phyloP scores from a whole-genome alignment of 345 rosid genomes.

The Citrus glauca region DNA sequence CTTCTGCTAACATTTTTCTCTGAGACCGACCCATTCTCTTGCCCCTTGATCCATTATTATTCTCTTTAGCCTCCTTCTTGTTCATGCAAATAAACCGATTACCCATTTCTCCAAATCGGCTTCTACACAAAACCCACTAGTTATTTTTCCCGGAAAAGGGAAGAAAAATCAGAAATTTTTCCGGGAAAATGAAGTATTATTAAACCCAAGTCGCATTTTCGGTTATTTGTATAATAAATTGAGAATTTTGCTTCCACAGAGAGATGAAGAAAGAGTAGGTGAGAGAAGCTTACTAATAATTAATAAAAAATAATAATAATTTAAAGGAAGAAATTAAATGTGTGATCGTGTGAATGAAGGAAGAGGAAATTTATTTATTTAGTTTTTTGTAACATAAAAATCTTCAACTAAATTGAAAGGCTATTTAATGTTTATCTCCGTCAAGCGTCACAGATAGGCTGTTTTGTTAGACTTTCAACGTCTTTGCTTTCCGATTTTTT shows the following conservation, averaged over 20 bases:
- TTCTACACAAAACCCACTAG: not conserved
- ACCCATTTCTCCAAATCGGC: conserved; percentile 54
- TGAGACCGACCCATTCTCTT: conserved; percentile 78
- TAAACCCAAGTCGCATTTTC: not conserved
- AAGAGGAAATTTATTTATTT: too few species aligned
- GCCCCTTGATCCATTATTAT: conserved; percentile 58
- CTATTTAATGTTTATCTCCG: conserved; percentile 10
- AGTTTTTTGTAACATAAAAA: not conserved
- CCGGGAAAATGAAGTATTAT: not conserved
- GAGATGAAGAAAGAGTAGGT: not conserved
- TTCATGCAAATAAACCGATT: conserved; percentile 66
- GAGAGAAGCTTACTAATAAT: not conserved
- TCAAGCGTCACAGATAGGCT: not conserved
- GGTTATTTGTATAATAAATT: not conserved
- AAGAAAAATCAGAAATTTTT: not conserved
- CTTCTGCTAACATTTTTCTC: conserved; percentile 78
- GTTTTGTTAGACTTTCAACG: not conserved
- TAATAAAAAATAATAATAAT: not conserved
- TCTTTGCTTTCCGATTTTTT: not conserved
- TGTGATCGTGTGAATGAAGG: not conserved
- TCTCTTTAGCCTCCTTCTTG: conserved; percentile 56
- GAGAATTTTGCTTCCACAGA: not conserved
- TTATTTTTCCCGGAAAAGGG: not conserved
- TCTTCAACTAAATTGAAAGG: not conserved
- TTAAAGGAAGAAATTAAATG: not conserved